Percentiles rank a stretch among this genome's conserved stretches.
phyloP scores from a whole-genome alignment of 331 rosid genomes.

The Quercus lobata region DNA sequence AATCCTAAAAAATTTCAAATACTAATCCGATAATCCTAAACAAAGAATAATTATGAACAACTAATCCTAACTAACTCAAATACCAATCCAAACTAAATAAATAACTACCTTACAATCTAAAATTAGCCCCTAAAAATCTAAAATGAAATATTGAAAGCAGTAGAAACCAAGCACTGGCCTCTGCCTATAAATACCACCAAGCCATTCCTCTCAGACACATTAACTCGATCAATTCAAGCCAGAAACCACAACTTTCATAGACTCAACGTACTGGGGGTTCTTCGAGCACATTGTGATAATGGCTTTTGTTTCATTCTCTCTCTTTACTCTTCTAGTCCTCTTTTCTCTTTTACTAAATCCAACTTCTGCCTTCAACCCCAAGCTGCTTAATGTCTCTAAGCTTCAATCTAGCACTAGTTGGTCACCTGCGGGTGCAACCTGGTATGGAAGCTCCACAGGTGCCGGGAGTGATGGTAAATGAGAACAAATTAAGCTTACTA shows the following conservation, averaged over 20 bases:
- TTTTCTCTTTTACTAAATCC: constrained; percentile 35
- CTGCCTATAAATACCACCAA: constrained; percentile 37
- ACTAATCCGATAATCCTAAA: no score
- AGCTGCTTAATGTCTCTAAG: constrained; percentile 37
- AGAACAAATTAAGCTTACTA: no score
- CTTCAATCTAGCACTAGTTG: constrained; percentile 32
- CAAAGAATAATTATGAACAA: no score
- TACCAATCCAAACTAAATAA: no score
- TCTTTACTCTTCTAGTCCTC: constrained; percentile 11
- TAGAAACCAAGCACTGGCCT: background rate
- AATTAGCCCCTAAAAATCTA: no score
- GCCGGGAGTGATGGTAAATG: constrained; percentile 77
- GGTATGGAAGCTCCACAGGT: constrained; percentile 75
- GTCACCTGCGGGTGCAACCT: constrained; percentile 65
- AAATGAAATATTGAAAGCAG: background rate
- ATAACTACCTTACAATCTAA: no score
- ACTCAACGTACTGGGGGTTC: background rate
- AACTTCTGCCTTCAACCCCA: constrained; percentile 48
- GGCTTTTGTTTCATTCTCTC: constrained; percentile 29
- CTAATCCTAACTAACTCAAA: no score
- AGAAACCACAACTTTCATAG: background rate
- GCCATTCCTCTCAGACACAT: constrained; percentile 1
- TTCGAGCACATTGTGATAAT: constrained; percentile 18
- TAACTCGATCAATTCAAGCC: background rate
- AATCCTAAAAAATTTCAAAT: no score